phyloP scores from a whole-genome alignment of 495 filamentous ascomycete genomes.

The Viridothelium virens region DNA sequence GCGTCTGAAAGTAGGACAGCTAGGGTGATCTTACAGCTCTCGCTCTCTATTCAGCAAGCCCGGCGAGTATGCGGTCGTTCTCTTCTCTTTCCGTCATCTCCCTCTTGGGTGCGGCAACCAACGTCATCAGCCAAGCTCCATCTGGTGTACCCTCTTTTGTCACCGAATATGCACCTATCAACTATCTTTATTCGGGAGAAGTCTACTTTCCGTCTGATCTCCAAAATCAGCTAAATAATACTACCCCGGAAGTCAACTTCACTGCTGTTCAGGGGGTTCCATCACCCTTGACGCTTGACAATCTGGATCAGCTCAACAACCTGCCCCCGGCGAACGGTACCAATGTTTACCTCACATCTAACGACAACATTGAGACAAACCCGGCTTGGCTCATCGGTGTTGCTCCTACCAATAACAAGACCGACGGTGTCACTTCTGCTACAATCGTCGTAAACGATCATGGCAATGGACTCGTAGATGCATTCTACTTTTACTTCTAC shows the following conservation, averaged over 20 bases:
- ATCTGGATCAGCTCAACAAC: slow-evolving; percentile 34
- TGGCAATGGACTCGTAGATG: slow-evolving; percentile 49
- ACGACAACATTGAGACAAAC: slow-evolving; percentile 46
- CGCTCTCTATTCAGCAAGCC: neutral
- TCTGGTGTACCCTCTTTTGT: slow-evolving; percentile 15
- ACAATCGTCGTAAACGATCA: slow-evolving; percentile 52
- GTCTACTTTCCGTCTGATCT: slow-evolving; percentile 54
- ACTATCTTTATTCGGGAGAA: slow-evolving; percentile 48
- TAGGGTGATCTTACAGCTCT: neutral
- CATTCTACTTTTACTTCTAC: slow-evolving; percentile 65
- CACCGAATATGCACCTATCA: slow-evolving; percentile 13
- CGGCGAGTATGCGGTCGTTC: slow-evolving; percentile 2
- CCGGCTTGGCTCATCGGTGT: slow-evolving; percentile 46
- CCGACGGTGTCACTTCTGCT: slow-evolving; percentile 40
- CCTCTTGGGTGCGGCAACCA: neutral
- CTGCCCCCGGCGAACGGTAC: slow-evolving; percentile 36
- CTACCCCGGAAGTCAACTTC: slow-evolving; percentile 48
- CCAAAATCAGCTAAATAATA: slow-evolving; percentile 47
- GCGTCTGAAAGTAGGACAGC: neutral
- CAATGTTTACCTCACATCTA: slow-evolving; percentile 52
- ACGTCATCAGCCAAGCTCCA: slow-evolving; percentile 9
- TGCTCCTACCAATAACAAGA: slow-evolving; percentile 41
- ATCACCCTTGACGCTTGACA: slow-evolving; percentile 46
- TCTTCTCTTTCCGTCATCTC: neutral
- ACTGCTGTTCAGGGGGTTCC: slow-evolving; percentile 37